Evolutionary conservation across 202 grass and related monocot genomes (phyloP), one percentile per base, ranked within the genome.

Genomic region (Cymbopogon flexuosus): DNA sequence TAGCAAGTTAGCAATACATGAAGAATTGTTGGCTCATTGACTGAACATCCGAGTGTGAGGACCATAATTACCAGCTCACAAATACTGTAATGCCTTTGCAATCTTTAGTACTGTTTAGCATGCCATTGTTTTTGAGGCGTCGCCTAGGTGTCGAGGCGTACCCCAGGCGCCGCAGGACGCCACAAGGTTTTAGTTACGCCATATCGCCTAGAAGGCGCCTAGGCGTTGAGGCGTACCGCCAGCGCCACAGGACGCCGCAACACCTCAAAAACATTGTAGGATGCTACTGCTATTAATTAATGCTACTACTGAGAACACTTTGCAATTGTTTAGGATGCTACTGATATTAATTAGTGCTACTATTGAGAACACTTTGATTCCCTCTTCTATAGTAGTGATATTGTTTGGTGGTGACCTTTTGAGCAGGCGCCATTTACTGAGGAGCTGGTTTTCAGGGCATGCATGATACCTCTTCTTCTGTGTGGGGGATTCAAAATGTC

Each of bases 391-490:
- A 68, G n/a, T 74, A 4, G 54, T 79, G 79, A 63, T 73, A 41
- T 77, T 81, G 76, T 49, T 72, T 61, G 23, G 58, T 52, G 63
- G 62, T 72, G 70, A 71, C 82, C 49, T 73, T 85, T 85, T 84
- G 59, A 72, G 42, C 92, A 97, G 94, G 94, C 94, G 65, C 94
- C 94, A 30, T 42, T 92, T 80, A 97, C 92, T 1, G 94, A 97
- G 84, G 94, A 97, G 79, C 23, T 97, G 49, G 94, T 92, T 86
- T 97, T 97, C 81, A 94, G 92, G 67, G 92, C 94, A 22, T 97
- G 94, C 79, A 97, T 97, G 91, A 79, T 97, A 77, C 88, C 94
- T 63, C 84, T 94, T 86, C 94, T 97, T 91, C 90, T 97, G 3
- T 94, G 94, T 60, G 92, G 91, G 60, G 90, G 90, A 84, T 94